Conservation (phyloP, 1,139 yeast species). For the Geotrichum bryndzae region DNA sequence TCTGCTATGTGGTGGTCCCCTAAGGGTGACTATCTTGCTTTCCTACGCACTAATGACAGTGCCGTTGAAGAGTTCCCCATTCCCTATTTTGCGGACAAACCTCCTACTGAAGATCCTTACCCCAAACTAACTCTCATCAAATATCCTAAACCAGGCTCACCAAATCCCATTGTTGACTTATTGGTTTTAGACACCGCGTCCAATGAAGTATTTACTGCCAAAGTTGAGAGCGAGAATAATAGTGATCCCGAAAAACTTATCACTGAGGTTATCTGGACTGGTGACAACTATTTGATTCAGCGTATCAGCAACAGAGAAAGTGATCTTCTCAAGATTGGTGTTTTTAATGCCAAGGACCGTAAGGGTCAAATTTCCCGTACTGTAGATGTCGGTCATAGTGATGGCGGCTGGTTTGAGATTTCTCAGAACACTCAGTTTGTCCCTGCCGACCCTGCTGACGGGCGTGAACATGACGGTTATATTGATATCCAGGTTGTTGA, state of each 20-base stretch:
- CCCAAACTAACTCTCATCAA: constrained; percentile 54
- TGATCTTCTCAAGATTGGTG: constrained; percentile 49
- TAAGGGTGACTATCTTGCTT: constrained; percentile 59
- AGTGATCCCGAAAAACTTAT: constrained; percentile 45
- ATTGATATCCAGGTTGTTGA: constrained; percentile 66
- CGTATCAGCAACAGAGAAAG: constrained; percentile 72
- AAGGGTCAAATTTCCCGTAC: constrained; percentile 41
- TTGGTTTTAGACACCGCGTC: constrained; percentile 41
- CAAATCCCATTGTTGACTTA: constrained; percentile 58
- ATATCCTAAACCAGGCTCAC: constrained; percentile 86
- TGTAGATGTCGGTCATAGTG: constrained; percentile 49
- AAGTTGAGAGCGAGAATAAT: constrained; percentile 28
- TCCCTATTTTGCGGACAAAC: constrained; percentile 45
- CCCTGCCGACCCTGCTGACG: constrained; percentile 48
- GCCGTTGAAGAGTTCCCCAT: constrained; percentile 58
- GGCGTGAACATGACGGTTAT: constrained; percentile 49
- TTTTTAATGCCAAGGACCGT: constrained; percentile 43
- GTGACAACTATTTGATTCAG: constrained; percentile 47
- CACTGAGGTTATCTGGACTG: constrained; percentile 71
- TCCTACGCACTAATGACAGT: constrained; percentile 64
- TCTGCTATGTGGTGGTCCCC: constrained; percentile 85
- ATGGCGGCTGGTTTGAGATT: constrained; percentile 69
- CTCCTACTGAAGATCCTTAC: constrained; percentile 41
- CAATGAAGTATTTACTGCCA: constrained; percentile 28
- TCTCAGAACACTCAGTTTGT: constrained; percentile 64